Conservation (phyloP, 2,329 filamentous ascomycete species). For the Juglanconis oblonga region DNA sequence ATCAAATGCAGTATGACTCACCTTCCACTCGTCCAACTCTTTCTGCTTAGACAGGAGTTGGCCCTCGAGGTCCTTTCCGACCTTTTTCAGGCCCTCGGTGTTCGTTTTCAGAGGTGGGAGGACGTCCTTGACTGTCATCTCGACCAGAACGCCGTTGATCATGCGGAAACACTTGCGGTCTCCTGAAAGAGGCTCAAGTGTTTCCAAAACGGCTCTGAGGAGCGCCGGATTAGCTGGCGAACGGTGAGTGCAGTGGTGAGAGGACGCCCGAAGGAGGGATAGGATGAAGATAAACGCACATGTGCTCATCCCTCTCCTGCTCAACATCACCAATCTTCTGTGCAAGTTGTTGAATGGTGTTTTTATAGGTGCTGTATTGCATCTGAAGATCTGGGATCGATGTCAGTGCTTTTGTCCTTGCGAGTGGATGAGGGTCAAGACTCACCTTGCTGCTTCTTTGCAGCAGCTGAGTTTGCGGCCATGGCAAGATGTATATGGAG, state of each 20-base stretch:
- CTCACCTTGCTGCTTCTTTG: conserved; percentile 74
- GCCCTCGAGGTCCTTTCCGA: conserved; percentile 90
- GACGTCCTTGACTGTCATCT: conserved; percentile 90
- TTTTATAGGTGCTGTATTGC: conserved; percentile 76
- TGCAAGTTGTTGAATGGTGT: conserved; percentile 82
- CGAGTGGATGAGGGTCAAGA: neutral
- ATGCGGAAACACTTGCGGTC: conserved; percentile 98
- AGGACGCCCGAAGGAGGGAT: conserved; percentile 18
- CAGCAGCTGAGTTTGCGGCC: conserved; percentile 50
- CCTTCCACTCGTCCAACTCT: conserved; percentile 98
- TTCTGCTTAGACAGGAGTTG: conserved; percentile 94
- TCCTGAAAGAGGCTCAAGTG: conserved; percentile 73
- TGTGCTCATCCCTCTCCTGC: conserved; percentile 96
- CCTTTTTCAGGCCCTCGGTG: conserved; percentile 88
- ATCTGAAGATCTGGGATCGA: conserved; percentile 65
- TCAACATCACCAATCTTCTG: conserved; percentile 97
- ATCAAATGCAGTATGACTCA: conserved; percentile 39
- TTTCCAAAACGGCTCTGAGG: conserved; percentile 86
- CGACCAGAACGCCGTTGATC: conserved; percentile 94
- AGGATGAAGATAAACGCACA: conserved; percentile 56
- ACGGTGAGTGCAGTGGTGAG: conserved; percentile 8
- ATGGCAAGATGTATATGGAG: conserved; percentile 29
- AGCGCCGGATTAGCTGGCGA: conserved; percentile 10
- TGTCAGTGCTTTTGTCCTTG: neutral
- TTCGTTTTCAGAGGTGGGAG: conserved; percentile 90